Evolutionary conservation across 768 basidiomycete species (phyloP).

Genomic region (Boletus vermiculosoides): DNA sequence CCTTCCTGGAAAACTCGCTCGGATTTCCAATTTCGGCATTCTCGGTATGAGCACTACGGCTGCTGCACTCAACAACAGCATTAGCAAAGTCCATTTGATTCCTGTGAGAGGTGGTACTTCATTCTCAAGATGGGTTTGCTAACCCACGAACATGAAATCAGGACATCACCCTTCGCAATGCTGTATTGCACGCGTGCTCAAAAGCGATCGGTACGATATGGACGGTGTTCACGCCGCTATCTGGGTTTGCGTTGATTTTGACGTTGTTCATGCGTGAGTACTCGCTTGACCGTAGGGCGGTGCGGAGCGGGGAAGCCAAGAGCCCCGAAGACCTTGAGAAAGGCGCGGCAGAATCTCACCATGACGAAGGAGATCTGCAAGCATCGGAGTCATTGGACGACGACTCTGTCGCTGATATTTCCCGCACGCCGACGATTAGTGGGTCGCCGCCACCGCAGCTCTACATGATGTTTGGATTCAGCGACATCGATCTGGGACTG

Average conservation of each 20-base stretch:
- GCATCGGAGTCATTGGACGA: neutral
- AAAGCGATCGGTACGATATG: conserved; percentile 63
- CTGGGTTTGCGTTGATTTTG: conserved; percentile 51
- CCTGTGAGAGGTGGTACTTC: conserved; percentile 8
- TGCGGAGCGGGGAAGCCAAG: conserved; percentile 35
- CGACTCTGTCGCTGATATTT: too few species aligned
- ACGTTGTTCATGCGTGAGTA: conserved; percentile 59
- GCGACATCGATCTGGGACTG: too few species aligned
- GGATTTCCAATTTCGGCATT: conserved; percentile 32
- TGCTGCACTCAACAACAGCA: conserved; percentile 45
- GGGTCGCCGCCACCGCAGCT: too few species aligned
- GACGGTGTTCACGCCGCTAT: conserved; percentile 59
- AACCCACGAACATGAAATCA: conserved; percentile 18
- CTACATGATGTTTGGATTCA: too few species aligned
- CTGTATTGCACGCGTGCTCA: conserved; percentile 62
- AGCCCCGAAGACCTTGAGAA: conserved; percentile 34
- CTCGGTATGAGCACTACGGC: conserved; percentile 39
- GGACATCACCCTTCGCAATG: conserved; percentile 49
- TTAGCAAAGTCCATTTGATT: conserved; percentile 41
- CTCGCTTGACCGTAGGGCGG: conserved; percentile 52
- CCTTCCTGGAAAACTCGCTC: conserved; percentile 32
- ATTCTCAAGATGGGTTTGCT: neutral
- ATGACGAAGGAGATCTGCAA: neutral
- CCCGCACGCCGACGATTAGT: too few species aligned
- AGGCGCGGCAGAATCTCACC: neutral